These are phyloP conservation scores for Penicillium oxalicum DNA, from an alignment of 2,329 filamentous ascomycete species.

Conservation along the genomic window DNA sequence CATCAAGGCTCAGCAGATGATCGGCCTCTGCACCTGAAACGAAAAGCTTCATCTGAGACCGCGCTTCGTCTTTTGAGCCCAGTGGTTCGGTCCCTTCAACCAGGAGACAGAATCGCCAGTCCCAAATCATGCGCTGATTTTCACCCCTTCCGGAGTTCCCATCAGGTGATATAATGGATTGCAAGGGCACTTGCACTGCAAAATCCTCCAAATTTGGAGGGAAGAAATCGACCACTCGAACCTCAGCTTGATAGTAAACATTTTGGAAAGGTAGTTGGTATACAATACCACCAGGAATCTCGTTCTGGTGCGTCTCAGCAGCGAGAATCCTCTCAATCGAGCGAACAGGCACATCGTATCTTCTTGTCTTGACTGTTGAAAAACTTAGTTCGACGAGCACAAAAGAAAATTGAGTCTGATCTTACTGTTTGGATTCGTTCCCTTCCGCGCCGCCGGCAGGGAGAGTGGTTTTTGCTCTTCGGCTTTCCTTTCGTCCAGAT, in stretches of 20 bases:
- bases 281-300: slow-evolving; percentile 40
- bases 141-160: slow-evolving; percentile 28
- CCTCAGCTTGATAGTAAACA: slow-evolving; percentile 60
- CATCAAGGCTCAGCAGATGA: slow-evolving; percentile 50
- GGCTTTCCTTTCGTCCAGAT: slow-evolving; percentile 22
- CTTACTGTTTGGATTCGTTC: slow-evolving; percentile 41
- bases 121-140: slow-evolving; percentile 49
- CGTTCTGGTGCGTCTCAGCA: slow-evolving; percentile 42
- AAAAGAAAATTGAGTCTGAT: not conserved
- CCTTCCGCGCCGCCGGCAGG: slow-evolving; percentile 21
- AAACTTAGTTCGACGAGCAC: not conserved
- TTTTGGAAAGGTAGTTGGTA: slow-evolving; percentile 66
- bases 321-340: slow-evolving; percentile 47
- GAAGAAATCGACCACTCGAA: slow-evolving; percentile 76
- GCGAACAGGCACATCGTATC: slow-evolving; percentile 38
- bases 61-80: slow-evolving; percentile 30
- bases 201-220: slow-evolving; percentile 69
- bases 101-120: slow-evolving; percentile 77
- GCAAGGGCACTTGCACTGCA: slow-evolving; percentile 48
- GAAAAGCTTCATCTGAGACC: slow-evolving; percentile 57
- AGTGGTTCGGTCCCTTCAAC: slow-evolving; percentile 61
- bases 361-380: slow-evolving; percentile 42
- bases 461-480: slow-evolving; percentile 24
- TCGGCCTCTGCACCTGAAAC: slow-evolving; percentile 58
- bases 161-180: slow-evolving; percentile 34